Conservation (phyloP, 371 early-diverging fungal species). For the Syncephalastrum contaminatum region DNA sequence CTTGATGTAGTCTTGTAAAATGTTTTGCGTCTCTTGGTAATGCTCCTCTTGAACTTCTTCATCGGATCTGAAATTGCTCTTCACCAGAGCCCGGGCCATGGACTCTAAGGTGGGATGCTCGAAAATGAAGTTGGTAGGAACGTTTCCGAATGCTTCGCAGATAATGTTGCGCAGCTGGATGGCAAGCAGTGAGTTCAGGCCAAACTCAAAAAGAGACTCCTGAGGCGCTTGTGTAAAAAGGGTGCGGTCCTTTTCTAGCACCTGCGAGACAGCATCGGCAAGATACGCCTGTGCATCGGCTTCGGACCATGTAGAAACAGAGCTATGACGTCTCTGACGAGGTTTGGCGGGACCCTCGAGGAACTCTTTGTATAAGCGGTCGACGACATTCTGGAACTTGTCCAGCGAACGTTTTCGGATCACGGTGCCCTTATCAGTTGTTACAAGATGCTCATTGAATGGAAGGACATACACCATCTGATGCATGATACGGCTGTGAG, state of each 20-base stretch:
- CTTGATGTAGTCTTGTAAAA: slow-evolving; percentile 8
- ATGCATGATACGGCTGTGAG: slow-evolving; percentile 24
- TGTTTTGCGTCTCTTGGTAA: slow-evolving; percentile 2
- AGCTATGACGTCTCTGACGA: neutral
- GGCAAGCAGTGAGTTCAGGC: slow-evolving; percentile 3
- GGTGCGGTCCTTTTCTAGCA: neutral
- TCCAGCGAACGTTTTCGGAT: slow-evolving; percentile 19
- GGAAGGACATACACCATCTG: slow-evolving; percentile 39
- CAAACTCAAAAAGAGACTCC: slow-evolving; percentile 4
- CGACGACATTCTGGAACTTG: slow-evolving; percentile 16
- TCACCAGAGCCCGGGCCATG: slow-evolving; percentile 8
- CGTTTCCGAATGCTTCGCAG: slow-evolving; percentile 9
- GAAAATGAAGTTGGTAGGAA: slow-evolving; percentile 30
- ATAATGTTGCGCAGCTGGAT: slow-evolving; percentile 10
- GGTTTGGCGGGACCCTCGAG: slow-evolving; percentile 1
- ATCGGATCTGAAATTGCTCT: neutral
- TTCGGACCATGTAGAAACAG: neutral
- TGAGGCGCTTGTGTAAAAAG: slow-evolving; percentile 11
- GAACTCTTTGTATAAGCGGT: slow-evolving; percentile 27
- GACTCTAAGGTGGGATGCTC: slow-evolving; percentile 20
- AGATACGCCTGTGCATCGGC: neutral
- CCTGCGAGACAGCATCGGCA: slow-evolving; percentile 3
- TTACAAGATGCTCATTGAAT: slow-evolving; percentile 11
- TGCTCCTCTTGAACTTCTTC: slow-evolving; percentile 7
- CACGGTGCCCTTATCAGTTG: slow-evolving; percentile 32